Evolutionary conservation across 1,284 basidiomycete genomes (phyloP).

Genomic region (Ceratobasidium sp.): DNA sequence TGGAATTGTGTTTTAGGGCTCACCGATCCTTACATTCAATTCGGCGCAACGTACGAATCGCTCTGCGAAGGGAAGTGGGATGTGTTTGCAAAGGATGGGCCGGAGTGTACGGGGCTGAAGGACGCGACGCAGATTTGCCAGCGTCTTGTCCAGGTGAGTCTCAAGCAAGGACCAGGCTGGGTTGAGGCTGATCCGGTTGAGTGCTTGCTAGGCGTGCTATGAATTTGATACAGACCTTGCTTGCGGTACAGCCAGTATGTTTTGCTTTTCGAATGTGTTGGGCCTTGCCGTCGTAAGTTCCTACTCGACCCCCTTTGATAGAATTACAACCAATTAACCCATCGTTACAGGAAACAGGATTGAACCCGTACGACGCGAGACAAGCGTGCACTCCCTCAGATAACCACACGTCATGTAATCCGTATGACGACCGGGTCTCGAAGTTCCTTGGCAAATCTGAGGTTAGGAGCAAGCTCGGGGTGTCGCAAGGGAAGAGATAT

Average conservation of each 20-base stretch:
- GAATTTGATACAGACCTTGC: slow-evolving; percentile 60
- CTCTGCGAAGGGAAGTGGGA: slow-evolving; percentile 56
- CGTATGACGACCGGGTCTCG: slow-evolving; percentile 66
- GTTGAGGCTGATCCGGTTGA: too few species aligned
- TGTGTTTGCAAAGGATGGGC: slow-evolving; percentile 55
- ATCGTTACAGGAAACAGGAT: slow-evolving; percentile 61
- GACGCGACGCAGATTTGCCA: slow-evolving; percentile 54
- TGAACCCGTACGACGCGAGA: slow-evolving; percentile 64
- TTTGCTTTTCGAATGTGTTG: slow-evolving; percentile 20
- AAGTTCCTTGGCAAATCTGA: slow-evolving; percentile 61
- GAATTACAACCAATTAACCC: too few species aligned
- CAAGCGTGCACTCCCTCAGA: slow-evolving; percentile 63
- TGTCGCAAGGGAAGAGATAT: slow-evolving; percentile 54
- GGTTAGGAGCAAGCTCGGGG: slow-evolving; percentile 65
- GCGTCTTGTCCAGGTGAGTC: slow-evolving; percentile 49
- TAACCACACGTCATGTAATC: slow-evolving; percentile 60
- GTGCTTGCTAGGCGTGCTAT: slow-evolving; percentile 49
- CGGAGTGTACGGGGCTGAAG: slow-evolving; percentile 53
- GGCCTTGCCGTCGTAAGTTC: not conserved
- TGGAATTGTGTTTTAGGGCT: slow-evolving; percentile 28
- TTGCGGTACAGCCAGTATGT: slow-evolving; percentile 62
- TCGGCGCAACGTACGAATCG: slow-evolving; percentile 61
- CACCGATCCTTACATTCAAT: slow-evolving; percentile 59
- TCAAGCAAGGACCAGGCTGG: too few species aligned
- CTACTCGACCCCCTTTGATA: too few species aligned